phyloP scores from a whole-genome alignment of 148 eudicot species.

The Amaranthus cruentus region DNA sequence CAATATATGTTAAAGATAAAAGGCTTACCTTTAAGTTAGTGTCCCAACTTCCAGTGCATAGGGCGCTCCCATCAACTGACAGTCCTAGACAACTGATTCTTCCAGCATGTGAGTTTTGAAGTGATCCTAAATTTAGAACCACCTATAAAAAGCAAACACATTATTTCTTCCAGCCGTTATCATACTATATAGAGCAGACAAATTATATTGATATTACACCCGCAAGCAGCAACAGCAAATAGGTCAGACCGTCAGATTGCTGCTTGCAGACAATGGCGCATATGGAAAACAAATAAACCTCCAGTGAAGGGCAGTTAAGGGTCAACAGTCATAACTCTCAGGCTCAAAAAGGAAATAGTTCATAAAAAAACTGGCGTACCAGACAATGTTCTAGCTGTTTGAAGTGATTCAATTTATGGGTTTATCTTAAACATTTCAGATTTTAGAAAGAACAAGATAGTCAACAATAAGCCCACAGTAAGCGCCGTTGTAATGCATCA shows the following conservation, averaged over 20 bases:
- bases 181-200: not conserved
- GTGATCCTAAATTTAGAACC: constrained; percentile 79
- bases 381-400: not conserved
- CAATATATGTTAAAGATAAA: too few relatives aligned
- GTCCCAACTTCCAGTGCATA: constrained; percentile 98
- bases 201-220: not conserved
- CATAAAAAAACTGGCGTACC: not conserved
- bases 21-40: constrained; percentile 77
- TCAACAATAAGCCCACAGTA: not conserved
- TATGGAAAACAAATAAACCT: not conserved
- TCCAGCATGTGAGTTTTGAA: constrained; percentile 70
- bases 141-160: constrained; percentile 34
- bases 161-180: not conserved
- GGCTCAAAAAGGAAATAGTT: not conserved
- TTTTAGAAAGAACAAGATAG: not conserved
- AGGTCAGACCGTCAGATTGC: not conserved
- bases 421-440: not conserved
- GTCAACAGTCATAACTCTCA: not conserved
- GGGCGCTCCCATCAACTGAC: constrained; percentile 98
- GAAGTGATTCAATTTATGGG: not conserved
- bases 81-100: constrained; percentile 86
- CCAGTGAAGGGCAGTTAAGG: not conserved
- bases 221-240: not conserved
- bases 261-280: not conserved
- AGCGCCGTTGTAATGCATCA: not conserved